phyloP scores from a whole-genome alignment of 2,329 filamentous ascomycete species.

The Capronia americana region DNA sequence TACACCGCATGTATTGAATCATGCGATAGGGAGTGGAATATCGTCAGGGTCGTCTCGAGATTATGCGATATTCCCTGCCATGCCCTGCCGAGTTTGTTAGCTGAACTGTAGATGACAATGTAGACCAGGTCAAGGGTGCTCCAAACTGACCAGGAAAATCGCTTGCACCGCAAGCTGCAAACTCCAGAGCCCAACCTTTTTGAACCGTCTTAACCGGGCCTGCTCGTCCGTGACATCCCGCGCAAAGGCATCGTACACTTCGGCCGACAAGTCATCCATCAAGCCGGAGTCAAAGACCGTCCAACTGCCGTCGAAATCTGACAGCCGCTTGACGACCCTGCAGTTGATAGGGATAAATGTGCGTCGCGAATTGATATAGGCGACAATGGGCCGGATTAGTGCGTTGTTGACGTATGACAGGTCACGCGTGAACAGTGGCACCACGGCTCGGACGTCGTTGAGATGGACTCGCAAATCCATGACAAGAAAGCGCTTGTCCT shows the following conservation, averaged over 20 bases:
- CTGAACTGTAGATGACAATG: neutral
- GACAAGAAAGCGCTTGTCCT: slow-evolving; percentile 79
- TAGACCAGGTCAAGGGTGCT: neutral
- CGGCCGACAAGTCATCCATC: slow-evolving; percentile 90
- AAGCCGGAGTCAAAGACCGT: slow-evolving; percentile 90
- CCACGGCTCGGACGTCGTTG: slow-evolving; percentile 90
- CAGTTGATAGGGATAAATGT: slow-evolving; percentile 97
- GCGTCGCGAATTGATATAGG: slow-evolving; percentile 94
- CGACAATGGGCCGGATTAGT: slow-evolving; percentile 91
- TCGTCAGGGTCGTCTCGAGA: slow-evolving; percentile 2
- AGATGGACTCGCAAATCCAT: slow-evolving; percentile 96
- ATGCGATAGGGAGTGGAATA: neutral
- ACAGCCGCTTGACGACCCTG: slow-evolving; percentile 85
- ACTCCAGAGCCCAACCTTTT: slow-evolving; percentile 97
- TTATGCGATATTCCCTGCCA: slow-evolving; percentile 2
- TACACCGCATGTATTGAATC: neutral
- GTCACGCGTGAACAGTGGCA: slow-evolving; percentile 89
- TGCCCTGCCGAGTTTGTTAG: slow-evolving; percentile 2
- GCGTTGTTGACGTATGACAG: slow-evolving; percentile 96
- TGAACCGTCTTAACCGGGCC: slow-evolving; percentile 82
- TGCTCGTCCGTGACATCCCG: slow-evolving; percentile 89
- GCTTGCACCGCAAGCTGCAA: slow-evolving; percentile 90
- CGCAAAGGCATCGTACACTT: slow-evolving; percentile 92
- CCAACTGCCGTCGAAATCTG: slow-evolving; percentile 95
- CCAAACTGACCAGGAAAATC: slow-evolving; percentile 77